These are phyloP conservation scores for Nakaseomyces uthaithaninus DNA, from an alignment of 1,139 yeast genomes.

Conservation along the genomic window DNA sequence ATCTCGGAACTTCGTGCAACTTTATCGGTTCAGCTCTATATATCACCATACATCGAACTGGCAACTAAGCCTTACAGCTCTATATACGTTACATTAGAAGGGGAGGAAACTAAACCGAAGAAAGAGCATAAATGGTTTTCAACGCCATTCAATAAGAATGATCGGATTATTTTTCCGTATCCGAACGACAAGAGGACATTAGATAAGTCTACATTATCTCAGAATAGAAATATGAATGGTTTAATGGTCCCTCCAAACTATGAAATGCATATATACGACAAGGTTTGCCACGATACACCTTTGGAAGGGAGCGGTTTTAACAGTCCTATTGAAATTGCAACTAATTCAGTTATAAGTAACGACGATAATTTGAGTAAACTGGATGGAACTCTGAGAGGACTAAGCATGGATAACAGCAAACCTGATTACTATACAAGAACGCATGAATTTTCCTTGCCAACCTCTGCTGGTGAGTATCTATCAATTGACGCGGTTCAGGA, in stretches of 20 bases:
- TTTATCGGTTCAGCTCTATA: conserved; percentile 51
- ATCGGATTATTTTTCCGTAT: conserved; percentile 2
- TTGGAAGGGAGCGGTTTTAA: not conserved
- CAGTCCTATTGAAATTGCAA: not conserved
- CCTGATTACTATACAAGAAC: not conserved
- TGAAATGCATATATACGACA: conserved; percentile 73
- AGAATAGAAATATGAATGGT: conserved; percentile 10
- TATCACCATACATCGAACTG: conserved; percentile 58
- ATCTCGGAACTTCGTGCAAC: conserved; percentile 61
- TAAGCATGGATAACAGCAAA: not conserved
- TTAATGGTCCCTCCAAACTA: conserved; percentile 81
- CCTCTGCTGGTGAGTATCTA: not conserved
- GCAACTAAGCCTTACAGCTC: conserved; percentile 10
- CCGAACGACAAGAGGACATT: conserved; percentile 12
- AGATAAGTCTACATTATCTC: conserved; percentile 10
- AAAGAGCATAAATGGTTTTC: conserved; percentile 8
- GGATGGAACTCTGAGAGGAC: not conserved
- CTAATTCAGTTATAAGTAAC: not conserved
- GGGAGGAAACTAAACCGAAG: conserved; percentile 13
- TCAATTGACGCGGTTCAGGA: conserved; percentile 1
- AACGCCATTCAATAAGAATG: not conserved
- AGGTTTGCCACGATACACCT: conserved; percentile 2
- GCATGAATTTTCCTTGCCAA: not conserved
- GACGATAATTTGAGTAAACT: conserved; percentile 1
- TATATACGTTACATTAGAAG: conserved; percentile 16